Percentiles rank a stretch among this genome's conserved stretches.
These are phyloP conservation scores for Escallonia herrerae DNA, from an alignment of 129 eudicot genomes.

Conservation along the genomic window DNA sequence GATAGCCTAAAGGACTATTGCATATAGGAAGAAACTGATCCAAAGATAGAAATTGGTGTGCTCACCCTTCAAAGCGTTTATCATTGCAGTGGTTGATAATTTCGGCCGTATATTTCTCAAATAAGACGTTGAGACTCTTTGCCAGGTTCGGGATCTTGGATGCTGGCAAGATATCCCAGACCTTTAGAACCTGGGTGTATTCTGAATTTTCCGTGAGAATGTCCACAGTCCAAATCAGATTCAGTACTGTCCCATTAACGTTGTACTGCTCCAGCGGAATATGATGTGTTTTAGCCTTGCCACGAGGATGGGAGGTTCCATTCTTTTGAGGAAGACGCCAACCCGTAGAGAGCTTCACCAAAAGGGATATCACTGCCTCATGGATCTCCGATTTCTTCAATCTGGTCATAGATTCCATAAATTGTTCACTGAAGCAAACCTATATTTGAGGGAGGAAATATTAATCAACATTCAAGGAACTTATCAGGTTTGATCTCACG, in stretches of 20 bases:
- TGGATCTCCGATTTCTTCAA: constrained; percentile 2
- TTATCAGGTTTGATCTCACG: neutral
- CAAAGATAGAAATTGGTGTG: no score
- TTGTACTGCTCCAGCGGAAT: neutral
- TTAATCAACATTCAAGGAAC: neutral
- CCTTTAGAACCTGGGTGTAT: constrained; percentile 46
- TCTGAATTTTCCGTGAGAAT: constrained; percentile 26
- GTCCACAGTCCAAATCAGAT: constrained; percentile 45
- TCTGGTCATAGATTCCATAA: constrained; percentile 8
- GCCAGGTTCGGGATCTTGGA: constrained; percentile 33
- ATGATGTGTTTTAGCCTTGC: neutral
- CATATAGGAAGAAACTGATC: neutral
- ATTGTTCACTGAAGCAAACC: constrained; percentile 29
- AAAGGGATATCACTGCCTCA: neutral
- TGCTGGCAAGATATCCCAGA: constrained; percentile 44
- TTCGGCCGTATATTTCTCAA: constrained; percentile 35
- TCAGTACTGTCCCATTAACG: constrained; percentile 19
- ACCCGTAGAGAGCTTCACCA: constrained; percentile 13
- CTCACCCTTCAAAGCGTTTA: constrained; percentile 43
- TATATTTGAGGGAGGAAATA: neutral
- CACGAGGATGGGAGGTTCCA: neutral
- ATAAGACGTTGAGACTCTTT: constrained; percentile 22
- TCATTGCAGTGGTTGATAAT: constrained; percentile 37
- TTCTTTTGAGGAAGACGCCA: constrained; percentile 13
- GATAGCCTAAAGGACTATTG: no score